A percentile compares a stretch with the other conserved stretches of the same genome.
These are phyloP conservation scores for Corymbia citriodora DNA, from an alignment of 441 rosid genomes.

Conservation along the genomic window DNA sequence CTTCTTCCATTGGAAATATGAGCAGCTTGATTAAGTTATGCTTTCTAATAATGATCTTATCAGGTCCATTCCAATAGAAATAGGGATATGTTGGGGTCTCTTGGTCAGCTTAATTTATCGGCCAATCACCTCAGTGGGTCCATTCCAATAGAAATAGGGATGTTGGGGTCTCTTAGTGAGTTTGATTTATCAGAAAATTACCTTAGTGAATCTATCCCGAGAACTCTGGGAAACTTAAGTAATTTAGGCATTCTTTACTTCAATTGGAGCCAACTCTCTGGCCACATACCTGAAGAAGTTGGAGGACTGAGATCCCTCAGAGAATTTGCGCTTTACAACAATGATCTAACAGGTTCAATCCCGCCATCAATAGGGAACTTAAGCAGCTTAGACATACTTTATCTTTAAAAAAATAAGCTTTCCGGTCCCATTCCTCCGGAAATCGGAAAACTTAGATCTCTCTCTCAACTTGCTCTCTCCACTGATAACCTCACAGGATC, in stretches of 20 bases:
- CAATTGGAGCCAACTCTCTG: not conserved
- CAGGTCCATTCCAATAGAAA: conserved; percentile 7
- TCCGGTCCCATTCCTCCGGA: fast-evolving
- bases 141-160: not conserved
- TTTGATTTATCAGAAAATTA: fast-evolving
- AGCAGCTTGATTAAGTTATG: not conserved
- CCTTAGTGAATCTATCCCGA: not conserved
- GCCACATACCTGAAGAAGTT: not conserved
- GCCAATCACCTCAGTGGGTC: fast-evolving
- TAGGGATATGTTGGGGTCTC: not conserved
- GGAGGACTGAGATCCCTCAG: not conserved
- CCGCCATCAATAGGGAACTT: not conserved
- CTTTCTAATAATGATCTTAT: not conserved
- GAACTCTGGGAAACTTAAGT: not conserved
- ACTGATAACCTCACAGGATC: not conserved
- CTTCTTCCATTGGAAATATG: not conserved
- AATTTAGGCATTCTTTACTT: fast-evolving
- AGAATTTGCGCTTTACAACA: fast-evolving
- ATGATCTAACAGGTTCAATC: not conserved
- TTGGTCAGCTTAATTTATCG: not conserved
- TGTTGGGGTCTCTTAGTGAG: not conserved
- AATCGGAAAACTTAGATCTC: not conserved
- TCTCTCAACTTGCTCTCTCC: not conserved
- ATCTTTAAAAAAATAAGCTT: fast-evolving
- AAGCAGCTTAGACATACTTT: fast-evolving